Base-by-base conservation (phyloP, 2,329 filamentous ascomycete species). In the Xylaria digitata region DNA sequence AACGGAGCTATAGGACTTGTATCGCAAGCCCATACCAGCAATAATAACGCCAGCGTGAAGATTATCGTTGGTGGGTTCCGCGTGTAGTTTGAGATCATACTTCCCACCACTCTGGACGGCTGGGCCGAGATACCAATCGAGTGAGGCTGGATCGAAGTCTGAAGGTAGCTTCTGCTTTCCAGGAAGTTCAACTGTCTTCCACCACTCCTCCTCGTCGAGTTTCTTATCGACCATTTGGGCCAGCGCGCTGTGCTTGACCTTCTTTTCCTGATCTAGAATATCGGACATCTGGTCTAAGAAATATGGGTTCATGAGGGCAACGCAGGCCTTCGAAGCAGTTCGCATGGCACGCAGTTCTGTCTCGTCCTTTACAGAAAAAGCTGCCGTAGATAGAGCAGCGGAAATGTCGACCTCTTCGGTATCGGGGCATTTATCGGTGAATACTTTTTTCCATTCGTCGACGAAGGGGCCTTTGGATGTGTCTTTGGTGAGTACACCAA, bases 241-340 rank as follows among this genome's bases (percentile, higher is more conserved):
- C 7, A 99, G 86, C 1, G 87, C 86, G 71, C 90, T 92, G 81
- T 99, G 96, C 70, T 94, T 96, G 77, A 98, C 93, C 78, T 97
- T 97, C 84, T 97, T 97, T 80, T 98, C 96, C 72, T 94, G 91
- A 76, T 99, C 96, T 67, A 99, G 88, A 59, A 98, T 91, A 73
- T 92, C 91, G 57, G 95, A 97, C 94, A 99, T 98, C 79, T 97
- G 94, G 77, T 99, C 96, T 71, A 99, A 90, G 79, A 98, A 98
- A 80, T 96, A 99, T 66, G 95, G 93, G 57, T 93, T 93, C 90
- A 98, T 96, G 67, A 98, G 84, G 65, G 94, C 94, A 71, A 96
- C 95, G 73, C 94, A 97, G 53, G 96, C 95, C 77, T 96, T 92
- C 62, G 96, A 96, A 4, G 95, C 94, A 73, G 95, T 96, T 76